Evolutionary conservation across 1,284 basidiomycete genomes (phyloP).

Genomic region (Coriolopsis trogii): DNA sequence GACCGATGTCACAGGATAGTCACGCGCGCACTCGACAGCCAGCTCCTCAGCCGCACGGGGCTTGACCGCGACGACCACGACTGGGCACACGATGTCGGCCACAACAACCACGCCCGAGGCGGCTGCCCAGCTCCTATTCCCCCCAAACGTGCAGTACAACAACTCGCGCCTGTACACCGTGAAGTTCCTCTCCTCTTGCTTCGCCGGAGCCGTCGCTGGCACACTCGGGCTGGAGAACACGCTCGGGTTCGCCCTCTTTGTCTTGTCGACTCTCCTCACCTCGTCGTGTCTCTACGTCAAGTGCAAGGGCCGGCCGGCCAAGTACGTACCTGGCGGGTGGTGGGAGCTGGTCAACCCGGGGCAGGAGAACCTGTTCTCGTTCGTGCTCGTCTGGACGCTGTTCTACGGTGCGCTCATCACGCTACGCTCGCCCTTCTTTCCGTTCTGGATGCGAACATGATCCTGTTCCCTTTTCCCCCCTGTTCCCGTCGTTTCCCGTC

Average conservation of each 20-base stretch:
- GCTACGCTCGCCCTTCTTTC: background rate
- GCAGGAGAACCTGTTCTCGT: slow-evolving; percentile 85
- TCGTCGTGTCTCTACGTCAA: slow-evolving; percentile 71
- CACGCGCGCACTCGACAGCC: no score
- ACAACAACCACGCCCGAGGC: slow-evolving; percentile 41
- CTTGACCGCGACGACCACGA: slow-evolving; percentile 21
- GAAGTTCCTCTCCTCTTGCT: slow-evolving; percentile 80
- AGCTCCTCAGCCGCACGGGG: background rate
- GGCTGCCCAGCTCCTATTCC: slow-evolving; percentile 66
- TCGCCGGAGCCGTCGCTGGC: slow-evolving; percentile 84
- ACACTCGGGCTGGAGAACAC: slow-evolving; percentile 85
- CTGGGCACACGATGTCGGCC: slow-evolving; percentile 27
- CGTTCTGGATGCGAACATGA: background rate
- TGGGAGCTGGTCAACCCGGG: slow-evolving; percentile 76
- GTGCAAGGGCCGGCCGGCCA: slow-evolving; percentile 61
- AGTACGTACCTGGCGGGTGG: slow-evolving; percentile 64
- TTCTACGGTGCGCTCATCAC: slow-evolving; percentile 71
- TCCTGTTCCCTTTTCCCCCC: background rate
- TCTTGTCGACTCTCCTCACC: slow-evolving; percentile 66
- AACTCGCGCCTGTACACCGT: slow-evolving; percentile 58
- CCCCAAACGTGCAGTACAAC: slow-evolving; percentile 75
- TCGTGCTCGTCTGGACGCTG: slow-evolving; percentile 87
- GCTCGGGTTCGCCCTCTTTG: slow-evolving; percentile 80
- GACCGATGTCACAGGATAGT: no score
- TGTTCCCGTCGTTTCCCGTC: background rate